These are phyloP conservation scores for Botryosphaeria agaves DNA, from an alignment of 2,329 filamentous ascomycete species.

Conservation along the genomic window DNA sequence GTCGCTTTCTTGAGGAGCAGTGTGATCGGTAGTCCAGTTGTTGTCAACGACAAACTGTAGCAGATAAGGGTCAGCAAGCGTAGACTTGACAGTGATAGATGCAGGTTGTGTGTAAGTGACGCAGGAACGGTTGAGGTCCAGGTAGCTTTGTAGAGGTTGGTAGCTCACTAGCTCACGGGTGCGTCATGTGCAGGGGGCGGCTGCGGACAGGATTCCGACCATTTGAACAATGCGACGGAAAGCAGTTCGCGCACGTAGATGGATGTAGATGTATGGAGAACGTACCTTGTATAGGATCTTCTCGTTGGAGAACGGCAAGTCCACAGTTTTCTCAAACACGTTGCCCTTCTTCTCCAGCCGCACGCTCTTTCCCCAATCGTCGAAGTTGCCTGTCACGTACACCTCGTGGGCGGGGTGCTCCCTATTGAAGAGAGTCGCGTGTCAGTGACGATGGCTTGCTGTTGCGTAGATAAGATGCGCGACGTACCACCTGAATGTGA, in stretches of 20 bases:
- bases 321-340: slow-evolving; percentile 64
- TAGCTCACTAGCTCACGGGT: too few species aligned
- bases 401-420: slow-evolving; percentile 70
- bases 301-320: slow-evolving; percentile 43
- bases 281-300: slow-evolving; percentile 93
- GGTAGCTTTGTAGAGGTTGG: too few species aligned
- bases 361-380: slow-evolving; percentile 80
- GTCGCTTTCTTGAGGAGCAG: slow-evolving; percentile 69
- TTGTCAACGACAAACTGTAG: slow-evolving; percentile 86
- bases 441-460: slow-evolving; percentile 2
- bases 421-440: slow-evolving; percentile 35
- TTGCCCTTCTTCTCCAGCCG: slow-evolving; percentile 61
- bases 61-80: slow-evolving; percentile 1
- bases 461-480: slow-evolving; percentile 5
- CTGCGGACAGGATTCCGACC: too few species aligned
- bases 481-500: slow-evolving; percentile 54
- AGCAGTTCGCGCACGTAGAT: too few species aligned
- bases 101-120: too few species aligned
- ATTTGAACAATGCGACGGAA: too few species aligned
- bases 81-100: too few species aligned
- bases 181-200: too few species aligned
- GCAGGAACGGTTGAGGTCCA: too few species aligned
- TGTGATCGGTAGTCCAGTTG: slow-evolving; percentile 70
- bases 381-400: slow-evolving; percentile 90
- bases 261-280: slow-evolving; percentile 6